phyloP scores from a whole-genome alignment of 2,329 filamentous ascomycete species.

The Neonectria hederae region DNA sequence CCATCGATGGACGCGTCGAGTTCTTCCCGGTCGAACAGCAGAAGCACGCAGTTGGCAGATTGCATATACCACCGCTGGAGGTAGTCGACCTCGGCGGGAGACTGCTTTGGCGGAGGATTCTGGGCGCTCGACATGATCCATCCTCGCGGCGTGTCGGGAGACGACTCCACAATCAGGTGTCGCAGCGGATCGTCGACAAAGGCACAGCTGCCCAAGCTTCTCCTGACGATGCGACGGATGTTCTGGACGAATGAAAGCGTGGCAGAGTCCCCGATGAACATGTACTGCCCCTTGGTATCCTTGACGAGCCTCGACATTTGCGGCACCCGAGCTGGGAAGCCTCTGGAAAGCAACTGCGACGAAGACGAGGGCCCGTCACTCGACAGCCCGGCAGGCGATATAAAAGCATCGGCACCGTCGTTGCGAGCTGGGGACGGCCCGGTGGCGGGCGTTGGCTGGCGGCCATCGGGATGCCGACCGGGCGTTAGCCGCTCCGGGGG shows the following conservation, averaged over 20 bases:
- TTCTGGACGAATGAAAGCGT: slow-evolving; percentile 48
- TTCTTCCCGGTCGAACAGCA: slow-evolving; percentile 46
- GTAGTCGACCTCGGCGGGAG: slow-evolving; percentile 37
- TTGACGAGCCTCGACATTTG: slow-evolving; percentile 46
- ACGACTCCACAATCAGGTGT: slow-evolving; percentile 47
- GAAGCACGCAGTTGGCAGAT: slow-evolving; percentile 39
- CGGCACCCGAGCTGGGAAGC: slow-evolving; percentile 37
- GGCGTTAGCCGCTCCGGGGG: slow-evolving; percentile 32
- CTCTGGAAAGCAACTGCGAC: slow-evolving; percentile 35
- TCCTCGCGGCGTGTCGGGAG: slow-evolving; percentile 41
- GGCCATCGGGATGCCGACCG: slow-evolving; percentile 15
- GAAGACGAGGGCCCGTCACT: slow-evolving; percentile 28
- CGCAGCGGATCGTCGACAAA: slow-evolving; percentile 49
- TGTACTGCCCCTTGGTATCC: slow-evolving; percentile 46
- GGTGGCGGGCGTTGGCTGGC: slow-evolving; percentile 3
- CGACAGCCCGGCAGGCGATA: slow-evolving; percentile 12
- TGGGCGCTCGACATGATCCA: slow-evolving; percentile 41
- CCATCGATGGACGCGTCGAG: slow-evolving; percentile 37
- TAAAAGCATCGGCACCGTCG: slow-evolving; percentile 2
- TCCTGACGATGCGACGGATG: slow-evolving; percentile 45
- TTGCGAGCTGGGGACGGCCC: not conserved
- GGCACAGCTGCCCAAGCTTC: slow-evolving; percentile 44
- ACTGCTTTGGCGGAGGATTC: slow-evolving; percentile 38
- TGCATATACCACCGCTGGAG: slow-evolving; percentile 47
- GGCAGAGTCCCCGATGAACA: slow-evolving; percentile 51